These are phyloP conservation scores for Mycena crocata DNA, from an alignment of 768 basidiomycete genomes.

Conservation along the genomic window DNA sequence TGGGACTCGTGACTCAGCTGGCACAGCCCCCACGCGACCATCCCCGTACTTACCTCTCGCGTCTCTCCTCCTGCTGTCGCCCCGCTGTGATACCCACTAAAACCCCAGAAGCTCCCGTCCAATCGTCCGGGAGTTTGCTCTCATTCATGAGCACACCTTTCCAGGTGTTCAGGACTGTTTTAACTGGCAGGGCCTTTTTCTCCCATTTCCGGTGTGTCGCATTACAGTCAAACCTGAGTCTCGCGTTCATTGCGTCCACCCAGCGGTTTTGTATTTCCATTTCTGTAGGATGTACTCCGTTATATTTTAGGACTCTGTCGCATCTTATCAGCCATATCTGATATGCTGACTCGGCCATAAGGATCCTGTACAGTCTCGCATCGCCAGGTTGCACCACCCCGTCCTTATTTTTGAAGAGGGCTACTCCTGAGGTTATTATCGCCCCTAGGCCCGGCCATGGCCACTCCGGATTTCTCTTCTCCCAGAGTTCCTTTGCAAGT, in stretches of 20 bases:
- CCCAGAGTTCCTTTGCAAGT: not conserved
- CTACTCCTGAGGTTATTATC: not conserved
- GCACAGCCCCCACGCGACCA: constrained; percentile 11
- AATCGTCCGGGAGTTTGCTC: not conserved
- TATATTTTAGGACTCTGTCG: not conserved
- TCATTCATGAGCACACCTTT: not conserved
- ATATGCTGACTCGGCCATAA: not conserved
- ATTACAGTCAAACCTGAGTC: not conserved
- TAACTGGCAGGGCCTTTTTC: not conserved
- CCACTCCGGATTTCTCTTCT: constrained; percentile 5
- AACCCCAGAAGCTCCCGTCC: not conserved
- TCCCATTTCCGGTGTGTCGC: not conserved
- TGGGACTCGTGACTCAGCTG: constrained; percentile 18
- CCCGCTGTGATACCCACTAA: not conserved
- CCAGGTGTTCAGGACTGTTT: not conserved
- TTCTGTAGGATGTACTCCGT: not conserved
- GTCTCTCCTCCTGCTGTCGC: not conserved
- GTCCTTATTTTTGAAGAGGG: not conserved
- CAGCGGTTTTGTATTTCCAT: not conserved
- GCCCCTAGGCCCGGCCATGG: not conserved
- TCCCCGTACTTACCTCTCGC: constrained; percentile 14
- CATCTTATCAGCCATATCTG: not conserved
- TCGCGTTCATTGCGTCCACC: not conserved
- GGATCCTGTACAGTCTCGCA: not conserved
- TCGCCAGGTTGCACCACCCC: not conserved